Base-by-base conservation (phyloP, 2,329 filamentous ascomycete species). In the Hypocrella siamensis region DNA sequence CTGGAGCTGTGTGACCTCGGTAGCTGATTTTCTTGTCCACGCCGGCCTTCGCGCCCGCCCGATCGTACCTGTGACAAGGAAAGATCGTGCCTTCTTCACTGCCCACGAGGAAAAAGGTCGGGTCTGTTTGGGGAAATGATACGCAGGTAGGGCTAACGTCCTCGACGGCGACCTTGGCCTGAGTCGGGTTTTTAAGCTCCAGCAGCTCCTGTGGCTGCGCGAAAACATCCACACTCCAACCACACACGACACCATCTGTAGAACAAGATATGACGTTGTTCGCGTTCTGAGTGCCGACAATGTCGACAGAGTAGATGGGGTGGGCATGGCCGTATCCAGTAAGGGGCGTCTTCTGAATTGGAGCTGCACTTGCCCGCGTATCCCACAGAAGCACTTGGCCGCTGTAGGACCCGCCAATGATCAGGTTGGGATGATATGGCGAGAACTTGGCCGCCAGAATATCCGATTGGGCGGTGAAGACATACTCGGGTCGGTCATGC, bases 181-280 rank as follows among this genome's bases (percentile, higher is more conserved):
- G 84, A 12, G 77, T 75, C 4, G 88, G 88, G 3, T 85, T 82
- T 37, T 77, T 79, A 10, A 98, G 67, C 46, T 93, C 84, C 26
- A 98, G 72, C 34, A 85, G 78, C 60, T 98, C 90, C 56, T 96
- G 88, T 1, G 90, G 90, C 54, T 94, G 84, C 1, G 88, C 84
- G 38, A 98, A 80, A 74, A 98, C 96, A 53, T 98, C 92, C 40
- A 94, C 84, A 34, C 82, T 86, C 90, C 90, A 98, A 30, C 86
- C 83, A 54, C 90, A 98, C 26, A 96, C 84, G 8, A 93, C 84
- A 33, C 90, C 90, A 49, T 98, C 90, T 1, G 90, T 98, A 2
- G 85, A 94, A 52, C 84, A 88, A 21, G 86, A 94, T 45, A 98
- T 81, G 51, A 98, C 93, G 54, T 96, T 98, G 61, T 94, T 93